Percentiles rank a stretch among this genome's conserved stretches.
phyloP scores from a whole-genome alignment of 2,329 filamentous ascomycete genomes.

The Aspergillus brasiliensis region DNA sequence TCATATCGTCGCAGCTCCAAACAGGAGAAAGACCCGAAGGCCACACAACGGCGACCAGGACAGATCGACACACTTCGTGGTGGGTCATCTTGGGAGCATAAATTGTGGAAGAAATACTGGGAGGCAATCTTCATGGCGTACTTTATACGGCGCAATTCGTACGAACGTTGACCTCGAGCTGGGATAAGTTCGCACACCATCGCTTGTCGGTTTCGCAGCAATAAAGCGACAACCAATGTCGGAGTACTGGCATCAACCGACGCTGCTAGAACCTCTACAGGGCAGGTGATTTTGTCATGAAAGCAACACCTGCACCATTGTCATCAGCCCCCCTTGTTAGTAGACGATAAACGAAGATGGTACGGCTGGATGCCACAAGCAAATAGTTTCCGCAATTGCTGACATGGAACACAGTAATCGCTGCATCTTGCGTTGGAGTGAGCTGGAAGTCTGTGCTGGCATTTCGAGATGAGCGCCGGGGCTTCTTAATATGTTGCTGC shows the following conservation, averaged over 20 bases:
- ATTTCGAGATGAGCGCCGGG: slow-evolving; percentile 9
- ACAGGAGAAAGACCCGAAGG: slow-evolving; percentile 64
- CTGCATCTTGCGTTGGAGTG: slow-evolving; percentile 2
- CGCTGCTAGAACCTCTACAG: slow-evolving; percentile 58
- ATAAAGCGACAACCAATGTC: slow-evolving; percentile 58
- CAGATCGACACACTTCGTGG: slow-evolving; percentile 67
- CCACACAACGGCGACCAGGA: slow-evolving; percentile 65
- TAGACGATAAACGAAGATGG: slow-evolving; percentile 61
- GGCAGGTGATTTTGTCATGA: slow-evolving; percentile 54
- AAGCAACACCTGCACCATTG: slow-evolving; percentile 51
- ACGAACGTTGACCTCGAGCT: neutral
- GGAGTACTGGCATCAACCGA: slow-evolving; percentile 64
- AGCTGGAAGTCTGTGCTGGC: slow-evolving; percentile 28
- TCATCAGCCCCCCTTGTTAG: slow-evolving; percentile 23
- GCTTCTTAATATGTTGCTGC: slow-evolving; percentile 15
- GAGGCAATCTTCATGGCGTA: slow-evolving; percentile 34
- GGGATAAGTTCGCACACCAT: slow-evolving; percentile 59
- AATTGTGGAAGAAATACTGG: slow-evolving; percentile 50
- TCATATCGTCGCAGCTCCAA: slow-evolving; percentile 66
- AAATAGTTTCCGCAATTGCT: slow-evolving; percentile 63
- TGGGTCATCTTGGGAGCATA: slow-evolving; percentile 64
- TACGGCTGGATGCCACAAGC: slow-evolving; percentile 55
- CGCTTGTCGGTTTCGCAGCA: slow-evolving; percentile 63
- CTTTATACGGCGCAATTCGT: slow-evolving; percentile 22
- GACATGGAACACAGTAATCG: slow-evolving; percentile 50